Evolutionary conservation across 2,329 filamentous ascomycete genomes (phyloP).

Genomic region (Myotisia sp.): DNA sequence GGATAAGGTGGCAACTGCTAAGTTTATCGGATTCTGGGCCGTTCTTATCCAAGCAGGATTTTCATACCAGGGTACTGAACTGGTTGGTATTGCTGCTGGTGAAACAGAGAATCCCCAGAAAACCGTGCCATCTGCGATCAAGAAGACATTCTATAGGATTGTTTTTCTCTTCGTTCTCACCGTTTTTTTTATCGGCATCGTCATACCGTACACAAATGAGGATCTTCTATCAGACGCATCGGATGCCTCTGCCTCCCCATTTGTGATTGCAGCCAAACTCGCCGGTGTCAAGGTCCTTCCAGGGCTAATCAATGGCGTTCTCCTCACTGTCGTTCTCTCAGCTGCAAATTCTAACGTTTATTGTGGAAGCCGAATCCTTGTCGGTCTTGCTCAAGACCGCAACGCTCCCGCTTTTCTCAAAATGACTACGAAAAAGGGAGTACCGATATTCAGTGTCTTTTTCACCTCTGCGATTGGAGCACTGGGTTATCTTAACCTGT

Average conservation of each 20-base stretch:
- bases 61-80: conserved; percentile 48
- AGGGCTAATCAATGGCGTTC: conserved; percentile 28
- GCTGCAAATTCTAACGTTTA: conserved; percentile 31
- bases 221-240: conserved; percentile 31
- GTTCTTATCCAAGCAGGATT: conserved; percentile 34
- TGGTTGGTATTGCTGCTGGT: conserved; percentile 64
- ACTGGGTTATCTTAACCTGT: conserved; percentile 56
- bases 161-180: conserved; percentile 40
- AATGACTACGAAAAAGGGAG: conserved; percentile 29
- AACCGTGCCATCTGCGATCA: conserved; percentile 57
- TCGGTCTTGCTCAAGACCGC: conserved; percentile 44
- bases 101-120: conserved; percentile 60
- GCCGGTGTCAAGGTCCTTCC: conserved; percentile 27
- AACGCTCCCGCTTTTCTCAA: conserved; percentile 32
- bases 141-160: conserved; percentile 62
- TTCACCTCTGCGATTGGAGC: conserved; percentile 42
- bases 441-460: conserved; percentile 32
- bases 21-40: conserved; percentile 48
- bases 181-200: conserved; percentile 53
- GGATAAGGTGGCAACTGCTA: conserved; percentile 34
- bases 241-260: conserved; percentile 25
- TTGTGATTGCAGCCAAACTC: conserved; percentile 30
- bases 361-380: conserved; percentile 49
- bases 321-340: conserved; percentile 32
- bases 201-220: conserved; percentile 49